Evolutionary conservation across 257 asterid genomes (phyloP).

Genomic region (Mitragyna speciosa): DNA sequence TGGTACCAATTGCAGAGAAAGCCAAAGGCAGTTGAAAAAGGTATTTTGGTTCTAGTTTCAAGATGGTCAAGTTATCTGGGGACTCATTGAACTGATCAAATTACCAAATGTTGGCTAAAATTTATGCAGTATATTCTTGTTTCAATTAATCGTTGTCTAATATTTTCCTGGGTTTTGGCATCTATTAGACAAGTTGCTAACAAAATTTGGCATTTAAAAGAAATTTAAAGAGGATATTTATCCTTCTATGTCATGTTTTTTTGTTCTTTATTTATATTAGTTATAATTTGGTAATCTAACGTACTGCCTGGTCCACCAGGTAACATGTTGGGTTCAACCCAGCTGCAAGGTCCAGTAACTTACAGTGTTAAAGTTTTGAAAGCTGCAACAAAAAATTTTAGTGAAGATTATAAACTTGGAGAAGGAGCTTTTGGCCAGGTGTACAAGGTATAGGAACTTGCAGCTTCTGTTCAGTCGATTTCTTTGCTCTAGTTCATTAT

Average conservation of each 20-base stretch:
- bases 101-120: background rate
- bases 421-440: slow-evolving; percentile 88
- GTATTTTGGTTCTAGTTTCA: slow-evolving; percentile 18
- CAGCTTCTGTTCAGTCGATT: background rate
- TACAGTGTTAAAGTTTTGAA: slow-evolving; percentile 63
- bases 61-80: background rate
- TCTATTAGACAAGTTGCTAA: background rate
- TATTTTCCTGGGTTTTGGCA: no score
- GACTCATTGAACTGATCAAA: background rate
- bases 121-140: background rate
- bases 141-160: background rate
- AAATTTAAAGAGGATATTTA: no score
- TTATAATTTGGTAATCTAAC: background rate
- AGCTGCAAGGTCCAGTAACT: slow-evolving; percentile 69
- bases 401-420: slow-evolving; percentile 69
- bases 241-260: background rate
- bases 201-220: background rate
- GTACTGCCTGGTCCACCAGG: slow-evolving; percentile 26
- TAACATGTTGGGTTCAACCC: slow-evolving; percentile 66
- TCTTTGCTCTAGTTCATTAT: no score
- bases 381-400: slow-evolving; percentile 61
- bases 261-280: background rate
- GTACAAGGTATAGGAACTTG: slow-evolving; percentile 49
- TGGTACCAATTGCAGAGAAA: slow-evolving; percentile 53
- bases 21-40: slow-evolving; percentile 39